Percentiles rank a stretch among this genome's conserved stretches.
These are phyloP conservation scores for Serendipita indica DNA, from an alignment of 768 basidiomycete genomes.

Conservation along the genomic window DNA sequence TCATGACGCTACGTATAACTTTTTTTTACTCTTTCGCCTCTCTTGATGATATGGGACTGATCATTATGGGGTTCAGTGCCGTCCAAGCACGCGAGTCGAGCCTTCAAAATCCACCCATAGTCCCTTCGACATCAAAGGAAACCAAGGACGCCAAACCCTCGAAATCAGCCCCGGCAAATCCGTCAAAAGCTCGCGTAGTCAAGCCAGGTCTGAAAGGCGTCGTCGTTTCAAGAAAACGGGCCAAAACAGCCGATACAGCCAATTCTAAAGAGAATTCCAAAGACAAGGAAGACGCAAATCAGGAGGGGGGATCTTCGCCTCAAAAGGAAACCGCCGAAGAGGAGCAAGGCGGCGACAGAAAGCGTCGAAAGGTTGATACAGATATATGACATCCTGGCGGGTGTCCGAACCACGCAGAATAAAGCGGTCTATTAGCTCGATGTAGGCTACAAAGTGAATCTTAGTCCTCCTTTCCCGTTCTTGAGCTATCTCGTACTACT, in stretches of 20 bases:
- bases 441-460: not conserved
- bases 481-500: not conserved
- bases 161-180: not conserved
- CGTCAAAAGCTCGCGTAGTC: not conserved
- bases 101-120: not conserved
- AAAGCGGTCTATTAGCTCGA: not conserved
- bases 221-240: not conserved
- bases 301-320: not conserved
- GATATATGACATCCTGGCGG: not conserved
- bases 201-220: slow-evolving; percentile 2
- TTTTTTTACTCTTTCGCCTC: not conserved
- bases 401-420: not conserved
- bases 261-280: not conserved
- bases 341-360: not conserved
- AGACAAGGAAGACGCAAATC: not conserved
- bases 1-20: not conserved
- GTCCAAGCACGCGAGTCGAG: not conserved
- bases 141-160: not conserved
- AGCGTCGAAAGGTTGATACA: not conserved
- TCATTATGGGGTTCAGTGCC: too few species aligned
- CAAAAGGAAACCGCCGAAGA: not conserved
- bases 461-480: not conserved
- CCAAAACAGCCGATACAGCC: not conserved
- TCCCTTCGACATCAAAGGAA: not conserved
- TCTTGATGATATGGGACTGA: too few species aligned